Evolutionary conservation across 345 rosid genomes (phyloP).

Genomic region (Eucalyptus fibrosa): DNA sequence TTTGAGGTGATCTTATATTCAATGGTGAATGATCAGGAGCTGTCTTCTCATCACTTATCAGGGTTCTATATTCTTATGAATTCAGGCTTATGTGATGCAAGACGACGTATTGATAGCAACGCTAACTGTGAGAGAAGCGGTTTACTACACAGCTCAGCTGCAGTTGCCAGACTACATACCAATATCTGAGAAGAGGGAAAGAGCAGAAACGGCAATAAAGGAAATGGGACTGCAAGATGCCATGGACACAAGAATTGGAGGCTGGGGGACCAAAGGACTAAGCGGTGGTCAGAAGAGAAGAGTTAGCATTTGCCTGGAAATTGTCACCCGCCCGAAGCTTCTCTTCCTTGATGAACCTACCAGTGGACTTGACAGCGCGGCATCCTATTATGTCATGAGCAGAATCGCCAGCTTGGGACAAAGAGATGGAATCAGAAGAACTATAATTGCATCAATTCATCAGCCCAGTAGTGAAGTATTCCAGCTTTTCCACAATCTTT

Average conservation of each 20-base stretch:
- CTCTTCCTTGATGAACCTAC: constrained; percentile 47
- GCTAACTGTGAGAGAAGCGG: too few relatives aligned
- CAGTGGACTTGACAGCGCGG: constrained; percentile 44
- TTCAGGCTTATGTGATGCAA: too few relatives aligned
- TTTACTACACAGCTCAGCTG: too few relatives aligned
- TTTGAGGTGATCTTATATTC: too few relatives aligned
- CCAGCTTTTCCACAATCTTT: constrained; percentile 23
- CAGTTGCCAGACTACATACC: too few relatives aligned
- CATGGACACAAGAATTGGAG: neutral
- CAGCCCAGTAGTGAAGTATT: constrained; percentile 41
- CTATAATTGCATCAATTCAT: constrained; percentile 35
- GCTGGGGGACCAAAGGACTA: constrained; percentile 35
- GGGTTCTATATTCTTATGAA: too few relatives aligned
- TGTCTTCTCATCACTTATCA: too few relatives aligned
- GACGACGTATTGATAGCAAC: too few relatives aligned
- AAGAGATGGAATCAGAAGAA: constrained; percentile 4
- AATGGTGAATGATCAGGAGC: too few relatives aligned
- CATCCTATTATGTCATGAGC: constrained; percentile 34
- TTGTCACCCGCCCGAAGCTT: constrained; percentile 33
- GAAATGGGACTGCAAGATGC: too few relatives aligned
- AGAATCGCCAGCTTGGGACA: constrained; percentile 14
- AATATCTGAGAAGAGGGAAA: too few relatives aligned
- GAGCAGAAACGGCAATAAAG: too few relatives aligned
- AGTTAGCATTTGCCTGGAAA: constrained; percentile 50
- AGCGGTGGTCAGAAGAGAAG: constrained; percentile 50